These are phyloP conservation scores for Fennellomyces sp. DNA, from an alignment of 371 early-diverging fungal species.

Conservation along the genomic window DNA sequence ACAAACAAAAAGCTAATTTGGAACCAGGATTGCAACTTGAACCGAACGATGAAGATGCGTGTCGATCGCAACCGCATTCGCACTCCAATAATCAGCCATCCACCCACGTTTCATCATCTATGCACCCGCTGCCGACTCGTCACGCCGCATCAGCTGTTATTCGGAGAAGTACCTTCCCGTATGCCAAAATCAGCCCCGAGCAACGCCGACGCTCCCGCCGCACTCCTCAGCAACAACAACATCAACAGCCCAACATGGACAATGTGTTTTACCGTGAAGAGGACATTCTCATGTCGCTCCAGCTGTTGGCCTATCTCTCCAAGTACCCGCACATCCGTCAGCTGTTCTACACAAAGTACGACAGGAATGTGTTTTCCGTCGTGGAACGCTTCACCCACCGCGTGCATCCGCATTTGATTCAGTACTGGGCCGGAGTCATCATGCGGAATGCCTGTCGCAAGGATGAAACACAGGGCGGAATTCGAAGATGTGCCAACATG, in stretches of 20 bases:
- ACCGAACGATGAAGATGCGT: background rate
- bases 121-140: slow-evolving; percentile 16
- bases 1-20: background rate
- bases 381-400: slow-evolving; percentile 75
- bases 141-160: background rate
- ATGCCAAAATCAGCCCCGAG: slow-evolving; percentile 31
- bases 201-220: slow-evolving; percentile 41
- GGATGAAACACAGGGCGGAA: slow-evolving; percentile 70
- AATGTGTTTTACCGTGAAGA: slow-evolving; percentile 74
- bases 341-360: slow-evolving; percentile 62
- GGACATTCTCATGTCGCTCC: slow-evolving; percentile 82
- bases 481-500: slow-evolving; percentile 76
- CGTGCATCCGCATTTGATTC: slow-evolving; percentile 63
- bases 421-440: slow-evolving; percentile 78
- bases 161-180: slow-evolving; percentile 44
- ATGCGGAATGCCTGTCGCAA: slow-evolving; percentile 84
- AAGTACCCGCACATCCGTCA: slow-evolving; percentile 81
- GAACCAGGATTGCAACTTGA: slow-evolving; percentile 6
- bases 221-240: slow-evolving; percentile 29
- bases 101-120: background rate
- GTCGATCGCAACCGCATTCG: slow-evolving; percentile 2
- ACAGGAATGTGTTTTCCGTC: slow-evolving; percentile 72
- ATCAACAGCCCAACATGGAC: slow-evolving; percentile 24
- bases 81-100: background rate
- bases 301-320: slow-evolving; percentile 86